These are phyloP conservation scores for Tricharina praecox DNA, from an alignment of 495 filamentous ascomycete genomes.

Conservation along the genomic window DNA sequence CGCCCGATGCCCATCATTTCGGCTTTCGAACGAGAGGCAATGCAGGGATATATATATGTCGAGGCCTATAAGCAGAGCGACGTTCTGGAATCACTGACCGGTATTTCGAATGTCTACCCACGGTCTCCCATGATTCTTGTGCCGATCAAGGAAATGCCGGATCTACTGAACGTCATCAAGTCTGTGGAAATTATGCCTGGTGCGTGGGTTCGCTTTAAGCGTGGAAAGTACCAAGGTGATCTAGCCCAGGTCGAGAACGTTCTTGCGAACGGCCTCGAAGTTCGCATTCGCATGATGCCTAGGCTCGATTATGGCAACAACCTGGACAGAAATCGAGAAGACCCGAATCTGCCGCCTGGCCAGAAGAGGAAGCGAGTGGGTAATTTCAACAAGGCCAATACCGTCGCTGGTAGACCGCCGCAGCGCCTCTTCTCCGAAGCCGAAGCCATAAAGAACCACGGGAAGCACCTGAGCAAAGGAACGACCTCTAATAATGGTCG, in stretches of 20 bases:
- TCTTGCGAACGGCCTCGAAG: conserved; percentile 77
- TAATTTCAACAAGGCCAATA: conserved; percentile 31
- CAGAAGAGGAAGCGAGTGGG: conserved; percentile 70
- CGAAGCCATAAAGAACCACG: conserved; percentile 78
- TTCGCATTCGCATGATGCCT: conserved; percentile 71
- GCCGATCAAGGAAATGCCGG: conserved; percentile 95
- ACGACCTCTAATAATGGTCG: conserved; percentile 30
- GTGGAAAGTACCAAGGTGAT: conserved; percentile 72
- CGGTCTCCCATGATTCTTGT: conserved; percentile 67
- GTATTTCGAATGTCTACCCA: conserved; percentile 70
- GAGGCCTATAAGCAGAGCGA: conserved; percentile 78
- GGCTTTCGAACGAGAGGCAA: conserved; percentile 76
- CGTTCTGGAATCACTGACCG: conserved; percentile 62
- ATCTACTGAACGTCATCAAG: conserved; percentile 76
- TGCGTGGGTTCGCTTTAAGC: conserved; percentile 77
- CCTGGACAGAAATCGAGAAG: conserved; percentile 41
- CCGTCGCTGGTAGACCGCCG: conserved; percentile 50
- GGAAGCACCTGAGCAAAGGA: conserved; percentile 48
- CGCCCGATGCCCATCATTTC: conserved; percentile 64
- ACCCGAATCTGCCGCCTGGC: conserved; percentile 35
- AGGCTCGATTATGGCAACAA: conserved; percentile 79
- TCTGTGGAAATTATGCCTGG: conserved; percentile 71
- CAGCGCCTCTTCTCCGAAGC: conserved; percentile 83
- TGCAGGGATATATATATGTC: conserved; percentile 90
- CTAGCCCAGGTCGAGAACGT: conserved; percentile 88